Evolutionary conservation across 1,284 basidiomycete species (phyloP), one percentile per base, ranked within the genome.

Genomic region (Fomitopsis betulina): DNA sequence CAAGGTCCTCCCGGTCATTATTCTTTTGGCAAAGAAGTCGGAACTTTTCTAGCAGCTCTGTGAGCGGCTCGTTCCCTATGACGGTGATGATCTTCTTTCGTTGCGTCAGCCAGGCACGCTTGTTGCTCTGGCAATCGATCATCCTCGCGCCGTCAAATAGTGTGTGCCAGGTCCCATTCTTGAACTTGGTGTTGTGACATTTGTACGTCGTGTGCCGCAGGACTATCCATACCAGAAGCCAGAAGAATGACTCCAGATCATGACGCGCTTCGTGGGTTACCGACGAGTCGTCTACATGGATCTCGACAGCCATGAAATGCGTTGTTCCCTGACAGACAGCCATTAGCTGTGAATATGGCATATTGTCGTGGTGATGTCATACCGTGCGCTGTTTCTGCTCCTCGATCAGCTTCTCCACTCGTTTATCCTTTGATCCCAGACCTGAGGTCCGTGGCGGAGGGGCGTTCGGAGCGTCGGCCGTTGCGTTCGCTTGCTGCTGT

Each of bases 201-300:
- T 25, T 8, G 23, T 45, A 45, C 21, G 21, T 5, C 8, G 60
- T 59, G 37, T 63, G 56, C 4, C 58, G 59, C 2, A 63, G 17
- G 10, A 59, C 55, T 19, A 61, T 54, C 58, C 58, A 61, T 6
- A 63, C 27, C n/a, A n/a, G n/a, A n/a, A n/a, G n/a, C n/a, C n/a
- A n/a, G n/a, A n/a, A n/a, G n/a, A n/a, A n/a, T n/a, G n/a, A n/a
- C n/a, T n/a, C n/a, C n/a, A n/a, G n/a, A n/a, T n/a, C n/a, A n/a
- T n/a, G n/a, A n/a, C n/a, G n/a, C n/a, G n/a, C n/a, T n/a, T n/a
- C n/a, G n/a, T n/a, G n/a, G n/a, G n/a, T n/a, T n/a, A n/a, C n/a
- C n/a, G n/a, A n/a, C n/a, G n/a, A n/a, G n/a, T n/a, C n/a, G n/a
- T n/a, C n/a, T n/a, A n/a, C n/a, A n/a, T 3, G 61, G 52, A 32